phyloP scores from a whole-genome alignment of 306 rosid species.

The Castanopsis chinensis region DNA sequence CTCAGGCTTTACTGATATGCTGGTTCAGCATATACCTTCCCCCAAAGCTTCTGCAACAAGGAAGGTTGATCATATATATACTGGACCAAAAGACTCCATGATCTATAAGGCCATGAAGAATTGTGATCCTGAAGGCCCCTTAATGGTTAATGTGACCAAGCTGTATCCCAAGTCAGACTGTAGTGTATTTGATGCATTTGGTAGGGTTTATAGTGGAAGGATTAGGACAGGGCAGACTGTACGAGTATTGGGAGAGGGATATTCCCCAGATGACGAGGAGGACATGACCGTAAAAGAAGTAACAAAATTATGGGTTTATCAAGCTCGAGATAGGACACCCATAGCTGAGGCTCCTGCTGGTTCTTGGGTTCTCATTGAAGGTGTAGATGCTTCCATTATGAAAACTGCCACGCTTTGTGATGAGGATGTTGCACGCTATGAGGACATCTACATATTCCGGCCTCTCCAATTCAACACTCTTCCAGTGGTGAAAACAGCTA shows the following conservation, averaged over 20 bases:
- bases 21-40: slow-evolving; percentile 89
- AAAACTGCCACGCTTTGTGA: slow-evolving; percentile 93
- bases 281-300: slow-evolving; percentile 97
- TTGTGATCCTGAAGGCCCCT: slow-evolving; percentile 85
- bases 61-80: slow-evolving; percentile 88
- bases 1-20: slow-evolving; percentile 95
- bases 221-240: slow-evolving; percentile 94
- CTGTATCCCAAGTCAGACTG: slow-evolving; percentile 96
- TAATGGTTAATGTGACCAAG: slow-evolving; percentile 92
- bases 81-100: slow-evolving; percentile 83
- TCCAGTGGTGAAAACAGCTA: slow-evolving; percentile 96
- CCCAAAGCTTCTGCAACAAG: slow-evolving; percentile 77
- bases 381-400: slow-evolving; percentile 99
- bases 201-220: slow-evolving; percentile 94
- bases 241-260: slow-evolving; percentile 96
- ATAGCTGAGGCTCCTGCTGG: slow-evolving; percentile 96
- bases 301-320: slow-evolving; percentile 92
- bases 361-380: slow-evolving; percentile 97
- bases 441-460: slow-evolving; percentile 87
- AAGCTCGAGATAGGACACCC: slow-evolving; percentile 94
- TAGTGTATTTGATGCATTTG: slow-evolving; percentile 97
- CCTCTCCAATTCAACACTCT: slow-evolving; percentile 96
- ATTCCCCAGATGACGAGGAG: slow-evolving; percentile 97
- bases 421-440: slow-evolving; percentile 54
- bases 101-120: slow-evolving; percentile 82